Evolutionary conservation across 352 stramenopile genomes (phyloP), one percentile per base, ranked within the genome.

Genomic region (Pilasporangium apinafurcum): DNA sequence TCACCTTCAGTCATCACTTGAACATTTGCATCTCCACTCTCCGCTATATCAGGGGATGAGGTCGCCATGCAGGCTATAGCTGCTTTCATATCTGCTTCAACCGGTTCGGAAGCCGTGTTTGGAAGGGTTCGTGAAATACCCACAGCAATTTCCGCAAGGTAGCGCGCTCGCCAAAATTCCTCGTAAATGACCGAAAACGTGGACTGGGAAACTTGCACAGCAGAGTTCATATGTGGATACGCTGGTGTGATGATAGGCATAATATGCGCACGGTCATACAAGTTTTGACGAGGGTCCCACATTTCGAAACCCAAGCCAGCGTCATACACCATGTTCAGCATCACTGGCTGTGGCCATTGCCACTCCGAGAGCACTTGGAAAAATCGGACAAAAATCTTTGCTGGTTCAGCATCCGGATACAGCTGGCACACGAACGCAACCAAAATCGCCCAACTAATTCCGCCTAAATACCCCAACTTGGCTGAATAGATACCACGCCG

Each of bases 161-260:
- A 83, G 8, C 79, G 60, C 0, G 79, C 76, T 13, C 73, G 69
- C 79, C 76, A 89, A 4, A 97, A 62, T 59, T 98, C 94, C 40
- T 96, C 79, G 38, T 95, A 88, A 30, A 98, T 96, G 10, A 96
- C 73, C 30, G 87, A 81, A 25, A 97, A 86, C 34, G 96, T 96
- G 16, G 90, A 83, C 34, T 91, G 62, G 4, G 85, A 95, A 16
- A 99, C 93, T 64, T 98, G 98, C 31, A 98, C 97, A 0, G 94
- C 88, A 28, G 94, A 98, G 62, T 99, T 99, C 96, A 98, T 98
- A 38, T 92, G 86, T 4, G 96, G 96, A 62, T 98, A 98, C 45
- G 92, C 92, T 1, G 96, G 96, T 4, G 96, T 99, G 51, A 99
- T 97, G 44, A 99, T 97, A 14, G 96, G 96, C 94, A 99, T 98